Evolutionary conservation across 805 yeast genomes (phyloP).

Genomic region (Tetrapisispora phaffii): DNA sequence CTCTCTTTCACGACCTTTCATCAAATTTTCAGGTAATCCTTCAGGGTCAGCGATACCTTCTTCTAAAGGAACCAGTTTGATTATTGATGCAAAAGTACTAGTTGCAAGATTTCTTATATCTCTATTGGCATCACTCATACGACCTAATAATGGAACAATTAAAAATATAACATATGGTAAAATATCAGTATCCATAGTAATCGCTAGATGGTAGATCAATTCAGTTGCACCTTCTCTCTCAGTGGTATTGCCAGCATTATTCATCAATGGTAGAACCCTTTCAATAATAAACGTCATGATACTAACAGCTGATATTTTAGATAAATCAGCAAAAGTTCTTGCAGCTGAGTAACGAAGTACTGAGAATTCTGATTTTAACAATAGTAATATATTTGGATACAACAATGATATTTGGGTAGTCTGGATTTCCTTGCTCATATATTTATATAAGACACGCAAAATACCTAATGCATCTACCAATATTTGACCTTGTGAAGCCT

Average conservation of each 20-base stretch:
- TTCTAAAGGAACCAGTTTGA: conserved; percentile 90
- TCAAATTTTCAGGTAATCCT: conserved; percentile 73
- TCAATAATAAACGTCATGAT: conserved; percentile 77
- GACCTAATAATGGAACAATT: conserved; percentile 90
- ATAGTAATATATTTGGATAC: conserved; percentile 42
- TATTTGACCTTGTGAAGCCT: conserved; percentile 56
- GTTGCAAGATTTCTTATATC: conserved; percentile 89
- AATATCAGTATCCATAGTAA: conserved; percentile 77
- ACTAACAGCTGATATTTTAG: conserved; percentile 54
- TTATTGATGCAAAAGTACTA: conserved; percentile 91
- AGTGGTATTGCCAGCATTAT: conserved; percentile 56
- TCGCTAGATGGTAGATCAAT: conserved; percentile 74
- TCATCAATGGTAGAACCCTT: conserved; percentile 66
- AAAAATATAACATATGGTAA: conserved; percentile 91
- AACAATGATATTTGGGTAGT: conserved; percentile 34
- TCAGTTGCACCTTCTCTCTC: conserved; percentile 93
- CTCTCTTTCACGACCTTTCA: conserved; percentile 86
- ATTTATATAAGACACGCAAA: conserved; percentile 61
- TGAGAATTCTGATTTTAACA: conserved; percentile 59
- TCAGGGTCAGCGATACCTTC: conserved; percentile 95
- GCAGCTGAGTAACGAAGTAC: conserved; percentile 88
- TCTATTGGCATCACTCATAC: conserved; percentile 91
- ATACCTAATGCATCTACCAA: conserved; percentile 83
- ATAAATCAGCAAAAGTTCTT: conserved; percentile 73
- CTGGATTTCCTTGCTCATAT: conserved; percentile 41